Evolutionary conservation across 345 rosid genomes (phyloP), one percentile per base, ranked within the genome.

Genomic region (Ricinus communis): DNA sequence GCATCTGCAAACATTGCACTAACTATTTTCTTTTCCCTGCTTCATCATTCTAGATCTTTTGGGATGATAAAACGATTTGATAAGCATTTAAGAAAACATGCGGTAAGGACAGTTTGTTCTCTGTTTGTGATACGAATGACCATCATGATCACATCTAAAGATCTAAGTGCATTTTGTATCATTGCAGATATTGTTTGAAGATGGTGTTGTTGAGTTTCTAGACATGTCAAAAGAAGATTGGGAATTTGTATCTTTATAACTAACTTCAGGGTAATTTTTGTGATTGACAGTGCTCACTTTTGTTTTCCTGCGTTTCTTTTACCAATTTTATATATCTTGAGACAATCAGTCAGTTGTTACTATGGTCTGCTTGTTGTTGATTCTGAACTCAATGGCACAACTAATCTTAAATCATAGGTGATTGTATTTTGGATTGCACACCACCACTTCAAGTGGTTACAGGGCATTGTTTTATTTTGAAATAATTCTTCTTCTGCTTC

Each of bases 141-240:
- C 28, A 57, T 53, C 16, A 19, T 41, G 60, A 69, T 74, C 71
- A 53, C 52, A 18, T 59, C 4, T 45, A 46, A 64, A 4, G 43
- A 38, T 38, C 43, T 43, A 43, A 43, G 30, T 51, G 22, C 61
- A 31, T 67, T n/a, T 52, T 40, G 13, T 58, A n/a, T 52, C 68
- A 33, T 62, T 70, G 74, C 80, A 95, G 98, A 72, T 92, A 74
- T 77, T 85, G 90, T 86, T 88, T 80, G 97, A 95, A 68, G 92
- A 89, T 78, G 97, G 97, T 60, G 71, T 21, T 13, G 69, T 73
- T 1, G 87, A 87, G 80, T 76, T 81, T 70, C 63, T 88, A 40
- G 90, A 94, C 77, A 80, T 94, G 91, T 80, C 88, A 24, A 83
- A 81, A 80, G 87, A 83, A 72, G 88, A 81, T 57, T 94, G 96